Base-by-base conservation (phyloP, 148 eudicot genomes). In the Chenopodium album region DNA sequence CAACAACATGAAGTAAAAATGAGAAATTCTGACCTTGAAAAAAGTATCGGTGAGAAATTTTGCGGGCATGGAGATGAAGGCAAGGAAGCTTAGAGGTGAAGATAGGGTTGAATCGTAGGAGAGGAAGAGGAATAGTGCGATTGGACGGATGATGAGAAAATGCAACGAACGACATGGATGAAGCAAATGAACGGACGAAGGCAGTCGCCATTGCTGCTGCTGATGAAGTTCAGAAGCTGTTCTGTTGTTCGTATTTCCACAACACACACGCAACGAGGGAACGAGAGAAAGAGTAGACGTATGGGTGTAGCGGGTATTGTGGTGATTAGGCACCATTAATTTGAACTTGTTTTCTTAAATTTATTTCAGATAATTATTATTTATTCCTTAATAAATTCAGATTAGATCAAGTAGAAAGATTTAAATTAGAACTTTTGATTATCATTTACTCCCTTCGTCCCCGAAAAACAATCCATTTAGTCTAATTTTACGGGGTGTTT, bases 121-220 rank as follows among this genome's bases (percentile, higher is more conserved):
- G 75, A 63, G 81, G 83, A 20, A 80, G 29, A 32, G 78, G 79
- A 17, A 80, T 59, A 31, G 31, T 10, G 7, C 28, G 65, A 50
- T 62, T 71, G 26, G 77, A 71, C 7, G 85, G 52, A 67, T 50
- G 73, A 54, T 65, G 78, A 78, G 77, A 75, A 28, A 75, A 31
- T 17, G 78, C 80, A 60, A 34, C 68, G 17, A 71, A 17, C 20
- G 86, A 71, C 73, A 80, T 80, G 41, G 86, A 76, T 0, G 83
- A 80, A 70, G 83, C 66, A 7, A 84, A 74, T 16, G 77, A 71
- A 32, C 86, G 86, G 4, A 84, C 66, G 17, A 76, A 54, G 63
- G 54, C 32, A 59, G 65, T 72, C 68, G 83, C 86, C 86, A 84
- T 84, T 23, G 48, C 71, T n/a, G 59, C 71, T n/a, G 59, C 34